A percentile compares a stretch with the other conserved stretches of the same genome.
Evolutionary conservation across 164 flowering plant species (phyloP).

Genomic region (Tetrastigma voinierianum): DNA sequence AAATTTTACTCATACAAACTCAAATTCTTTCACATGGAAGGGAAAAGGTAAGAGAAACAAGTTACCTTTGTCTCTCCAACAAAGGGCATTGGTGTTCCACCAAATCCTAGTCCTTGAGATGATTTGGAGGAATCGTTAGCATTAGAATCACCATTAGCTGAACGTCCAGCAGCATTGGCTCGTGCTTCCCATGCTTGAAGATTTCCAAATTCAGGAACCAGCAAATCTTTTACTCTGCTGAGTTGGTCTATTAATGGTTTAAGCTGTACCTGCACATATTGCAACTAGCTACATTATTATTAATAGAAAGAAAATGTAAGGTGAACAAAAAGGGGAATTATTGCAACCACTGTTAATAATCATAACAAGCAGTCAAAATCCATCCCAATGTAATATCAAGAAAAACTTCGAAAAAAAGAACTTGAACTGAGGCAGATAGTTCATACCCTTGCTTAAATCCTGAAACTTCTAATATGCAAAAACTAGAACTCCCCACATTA

Average conservation of each 20-base stretch:
- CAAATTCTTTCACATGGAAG: not conserved
- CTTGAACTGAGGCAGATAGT: no score
- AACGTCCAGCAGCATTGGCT: slow-evolving; percentile 64
- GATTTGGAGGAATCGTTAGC: slow-evolving; percentile 63
- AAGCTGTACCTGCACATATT: slow-evolving; percentile 64
- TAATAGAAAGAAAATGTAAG: not conserved
- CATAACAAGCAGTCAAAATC: no score
- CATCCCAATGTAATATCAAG: no score
- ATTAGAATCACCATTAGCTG: slow-evolving; percentile 52
- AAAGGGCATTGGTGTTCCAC: slow-evolving; percentile 83
- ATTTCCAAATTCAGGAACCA: slow-evolving; percentile 79
- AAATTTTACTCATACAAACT: no score
- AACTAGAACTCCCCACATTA: no score
- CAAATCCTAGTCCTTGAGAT: slow-evolving; percentile 58
- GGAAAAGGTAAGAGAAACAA: not conserved
- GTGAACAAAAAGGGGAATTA: not conserved
- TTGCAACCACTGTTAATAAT: no score
- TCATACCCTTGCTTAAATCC: no score
- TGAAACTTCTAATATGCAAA: no score
- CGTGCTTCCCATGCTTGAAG: slow-evolving; percentile 92
- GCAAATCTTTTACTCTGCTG: slow-evolving; percentile 75
- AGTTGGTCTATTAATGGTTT: slow-evolving; percentile 85
- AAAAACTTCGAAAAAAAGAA: no score
- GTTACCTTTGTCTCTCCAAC: slow-evolving; percentile 87
- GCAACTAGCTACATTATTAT: not conserved